Base-by-base conservation (phyloP, 1,139 yeast species). In the Scheffersomyces segobiensis region DNA sequence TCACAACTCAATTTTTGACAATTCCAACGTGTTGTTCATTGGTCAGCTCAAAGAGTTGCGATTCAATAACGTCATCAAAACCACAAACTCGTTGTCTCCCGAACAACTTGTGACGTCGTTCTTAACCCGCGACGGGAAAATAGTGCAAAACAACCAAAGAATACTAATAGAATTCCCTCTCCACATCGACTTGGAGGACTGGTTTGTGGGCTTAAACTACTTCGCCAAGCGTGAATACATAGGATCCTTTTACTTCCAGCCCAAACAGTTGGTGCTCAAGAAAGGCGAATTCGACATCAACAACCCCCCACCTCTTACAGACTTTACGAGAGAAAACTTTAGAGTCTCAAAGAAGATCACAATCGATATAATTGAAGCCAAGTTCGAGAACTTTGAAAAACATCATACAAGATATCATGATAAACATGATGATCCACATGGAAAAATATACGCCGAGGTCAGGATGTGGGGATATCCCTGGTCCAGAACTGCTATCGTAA, bases 101-200 rank as follows among this genome's bases (percentile, higher is more conserved):
- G 75, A 72, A 58, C 71, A 55, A 55, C 61, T 60, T 18, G 59
- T 60, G 21, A 60, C 65, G 7, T 63, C 67, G 4, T 77, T 75
- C 63, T 69, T 79, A 46, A 61, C 70, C 1, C 68, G 74, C 55
- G 83, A 79, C 42, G 79, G 78, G 52, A 76, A 76, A 57, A 61
- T 69, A 2, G 67, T 75, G 19, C 70, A 71, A 19, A 76, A 70
- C 53, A 73, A 74, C 60, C 78, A 83, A 58, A 66, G 84, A 50
- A 75, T 88, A 1, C 73, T 87, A 46, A 77, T 89, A 55, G 87
- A 86, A 64, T 91, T 91, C 63, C 88, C 90, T 1, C 76, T 87
- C 50, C 86, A 86, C 63, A 85, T 87, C 47, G 97, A 91, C 70
- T 79, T 88, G 56, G 96, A 89, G 65, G 96, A 90, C 70, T 92